phyloP scores from a whole-genome alignment of 495 filamentous ascomycete genomes.

The Penicillium lividum region DNA sequence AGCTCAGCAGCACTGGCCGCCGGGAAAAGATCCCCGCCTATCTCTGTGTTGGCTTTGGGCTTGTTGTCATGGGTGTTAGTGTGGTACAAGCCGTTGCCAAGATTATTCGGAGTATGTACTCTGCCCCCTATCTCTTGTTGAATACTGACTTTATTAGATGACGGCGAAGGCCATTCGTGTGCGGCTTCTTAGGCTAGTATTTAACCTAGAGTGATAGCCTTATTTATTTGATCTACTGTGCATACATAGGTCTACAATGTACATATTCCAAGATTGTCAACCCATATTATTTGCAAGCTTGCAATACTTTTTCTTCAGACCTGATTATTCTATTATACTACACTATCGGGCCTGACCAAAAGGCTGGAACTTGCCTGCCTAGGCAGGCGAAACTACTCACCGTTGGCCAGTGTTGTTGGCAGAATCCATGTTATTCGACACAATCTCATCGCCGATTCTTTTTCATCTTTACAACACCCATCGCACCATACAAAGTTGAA shows the following conservation, averaged over 20 bases:
- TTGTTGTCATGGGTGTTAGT: constrained; percentile 81
- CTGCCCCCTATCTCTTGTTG: neutral
- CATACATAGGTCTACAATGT: neutral
- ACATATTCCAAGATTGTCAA: neutral
- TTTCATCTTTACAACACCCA: too few relatives aligned
- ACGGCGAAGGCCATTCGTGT: constrained; percentile 17
- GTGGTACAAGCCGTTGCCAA: constrained; percentile 71
- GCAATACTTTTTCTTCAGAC: neutral
- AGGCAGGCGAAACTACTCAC: too few relatives aligned
- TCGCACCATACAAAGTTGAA: too few relatives aligned
- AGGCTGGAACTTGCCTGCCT: too few relatives aligned
- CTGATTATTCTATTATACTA: too few relatives aligned
- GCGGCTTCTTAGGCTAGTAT: constrained; percentile 7
- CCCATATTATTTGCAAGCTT: neutral
- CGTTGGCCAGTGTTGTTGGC: too few relatives aligned
- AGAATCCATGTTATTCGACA: too few relatives aligned
- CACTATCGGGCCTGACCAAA: too few relatives aligned
- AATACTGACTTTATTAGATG: constrained; percentile 11
- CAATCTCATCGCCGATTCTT: too few relatives aligned
- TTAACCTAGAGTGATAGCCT: neutral
- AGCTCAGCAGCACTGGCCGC: constrained; percentile 67
- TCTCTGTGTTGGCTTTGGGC: constrained; percentile 71
- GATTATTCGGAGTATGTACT: constrained; percentile 52
- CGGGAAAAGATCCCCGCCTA: constrained; percentile 75
- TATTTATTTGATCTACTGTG: neutral